Conservation (phyloP, 306 rosid species). For the Mimosa pudica region DNA sequence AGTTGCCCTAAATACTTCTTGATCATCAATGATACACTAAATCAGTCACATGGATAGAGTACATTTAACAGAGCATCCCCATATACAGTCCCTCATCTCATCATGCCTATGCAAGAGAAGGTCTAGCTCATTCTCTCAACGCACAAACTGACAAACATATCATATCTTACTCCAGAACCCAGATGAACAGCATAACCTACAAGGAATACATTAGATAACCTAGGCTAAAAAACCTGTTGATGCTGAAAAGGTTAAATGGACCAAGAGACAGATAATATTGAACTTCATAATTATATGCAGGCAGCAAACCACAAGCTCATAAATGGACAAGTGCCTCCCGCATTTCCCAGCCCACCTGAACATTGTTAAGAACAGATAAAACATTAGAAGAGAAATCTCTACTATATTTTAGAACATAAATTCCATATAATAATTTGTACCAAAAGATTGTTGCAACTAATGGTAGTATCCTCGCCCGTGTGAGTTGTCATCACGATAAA, state of each 20-base stretch:
- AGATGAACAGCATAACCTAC: constrained; percentile 43
- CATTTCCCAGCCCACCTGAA: constrained; percentile 53
- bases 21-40: constrained; percentile 35
- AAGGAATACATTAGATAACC: constrained; percentile 34
- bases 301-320: constrained; percentile 40
- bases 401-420: constrained; percentile 20
- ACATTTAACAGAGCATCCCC: constrained; percentile 45
- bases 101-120: constrained; percentile 45
- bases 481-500: constrained; percentile 49
- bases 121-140: constrained; percentile 38
- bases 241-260: constrained; percentile 39
- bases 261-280: constrained; percentile 38
- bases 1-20: constrained; percentile 43
- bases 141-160: constrained; percentile 26
- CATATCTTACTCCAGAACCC: constrained; percentile 40
- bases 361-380: constrained; percentile 35
- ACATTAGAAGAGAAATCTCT: constrained; percentile 34
- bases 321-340: constrained; percentile 39
- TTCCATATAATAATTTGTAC: constrained; percentile 40
- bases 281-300: constrained; percentile 47
- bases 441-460: constrained; percentile 38
- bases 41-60: constrained; percentile 35
- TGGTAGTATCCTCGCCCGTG: constrained; percentile 58
- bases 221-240: constrained; percentile 25
- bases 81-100: constrained; percentile 44